These are phyloP conservation scores for Monosporascus sp. DNA, from an alignment of 2,329 filamentous ascomycete genomes.

Conservation along the genomic window DNA sequence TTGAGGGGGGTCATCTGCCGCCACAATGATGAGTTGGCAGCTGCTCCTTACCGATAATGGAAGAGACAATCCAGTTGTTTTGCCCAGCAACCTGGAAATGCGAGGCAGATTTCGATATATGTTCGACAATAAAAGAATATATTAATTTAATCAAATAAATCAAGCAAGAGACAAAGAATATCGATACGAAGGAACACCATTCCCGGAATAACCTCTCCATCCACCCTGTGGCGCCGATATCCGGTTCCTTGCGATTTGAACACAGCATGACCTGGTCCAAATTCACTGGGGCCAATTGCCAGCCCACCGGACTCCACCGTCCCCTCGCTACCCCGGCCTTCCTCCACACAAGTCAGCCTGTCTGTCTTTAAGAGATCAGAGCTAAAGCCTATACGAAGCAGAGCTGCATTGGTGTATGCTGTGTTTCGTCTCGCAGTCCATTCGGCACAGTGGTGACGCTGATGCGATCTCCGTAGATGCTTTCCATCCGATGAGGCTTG, in stretches of 20 bases:
- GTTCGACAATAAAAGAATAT: not conserved
- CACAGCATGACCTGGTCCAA: not conserved
- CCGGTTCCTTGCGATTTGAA: not conserved
- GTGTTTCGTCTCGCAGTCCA: not conserved
- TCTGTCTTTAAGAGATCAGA: not conserved
- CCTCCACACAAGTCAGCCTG: not conserved
- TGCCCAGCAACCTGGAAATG: not conserved
- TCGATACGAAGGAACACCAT: not conserved
- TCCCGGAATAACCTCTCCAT: not conserved
- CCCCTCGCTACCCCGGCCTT: too few relatives aligned
- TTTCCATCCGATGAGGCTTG: not conserved
- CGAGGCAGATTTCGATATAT: not conserved
- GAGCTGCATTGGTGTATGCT: not conserved
- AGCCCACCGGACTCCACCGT: not conserved
- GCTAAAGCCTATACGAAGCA: not conserved
- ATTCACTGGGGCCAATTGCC: not conserved
- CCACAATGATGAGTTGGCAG: slow-evolving; percentile 20
- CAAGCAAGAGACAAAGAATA: not conserved
- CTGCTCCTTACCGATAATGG: slow-evolving; percentile 10
- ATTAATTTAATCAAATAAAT: not conserved
- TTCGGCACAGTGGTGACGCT: not conserved
- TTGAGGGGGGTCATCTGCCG: slow-evolving; percentile 17
- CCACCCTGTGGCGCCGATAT: not conserved
- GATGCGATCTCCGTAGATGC: not conserved
- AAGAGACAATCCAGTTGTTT: not conserved